Base-by-base conservation (phyloP, 495 filamentous ascomycete species). In the Monascus purpureus region DNA sequence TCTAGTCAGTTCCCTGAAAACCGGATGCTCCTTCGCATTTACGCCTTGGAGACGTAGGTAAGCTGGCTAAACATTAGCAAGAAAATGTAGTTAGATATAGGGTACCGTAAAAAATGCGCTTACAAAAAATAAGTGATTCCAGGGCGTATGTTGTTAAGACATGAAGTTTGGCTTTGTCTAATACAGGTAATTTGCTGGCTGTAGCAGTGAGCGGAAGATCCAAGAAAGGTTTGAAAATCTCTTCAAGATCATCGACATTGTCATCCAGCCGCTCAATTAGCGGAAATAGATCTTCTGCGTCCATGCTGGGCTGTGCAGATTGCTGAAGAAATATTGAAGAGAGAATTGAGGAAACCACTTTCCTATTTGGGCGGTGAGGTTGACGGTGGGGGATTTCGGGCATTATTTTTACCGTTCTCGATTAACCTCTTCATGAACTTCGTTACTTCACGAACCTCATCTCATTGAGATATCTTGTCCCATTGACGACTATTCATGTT, bases 101-200 rank as follows among this genome's bases (percentile, higher is more conserved):
- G n/a, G n/a, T n/a, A n/a, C n/a, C n/a, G n/a, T n/a, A n/a, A 18
- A 13, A 23, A 13, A 13, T 19, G 15, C 2, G 51, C 74, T 36
- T 55, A 92, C 83, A 88, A 55, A 92, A 96, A 13, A 96, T 52
- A 9, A 94, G 59, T n/a, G 84, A 92, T 40, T 96, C 86, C 31
- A 97, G 73, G 0, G 86, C 71, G 50, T 96, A 96, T 0, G 83
- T 77, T 28, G 73, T 59, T 18, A 90, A 53, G 12, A 92, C 77
- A 45, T 90, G 82, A 35, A 93, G 73, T 58, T 94, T 92, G 13
- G 90, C 88, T 53, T 82, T 90, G 63, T 97, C 90, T 35, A 95
- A 62, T 7, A 97, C 65, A 1, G 92, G 86, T 19, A 97, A 61
- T 51, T 83, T 90, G 35, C 68, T 73, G 4, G 83, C 72, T 6